phyloP scores from a whole-genome alignment of 108 stramenopile genomes.

The Cyclostephanos tholiformis region DNA sequence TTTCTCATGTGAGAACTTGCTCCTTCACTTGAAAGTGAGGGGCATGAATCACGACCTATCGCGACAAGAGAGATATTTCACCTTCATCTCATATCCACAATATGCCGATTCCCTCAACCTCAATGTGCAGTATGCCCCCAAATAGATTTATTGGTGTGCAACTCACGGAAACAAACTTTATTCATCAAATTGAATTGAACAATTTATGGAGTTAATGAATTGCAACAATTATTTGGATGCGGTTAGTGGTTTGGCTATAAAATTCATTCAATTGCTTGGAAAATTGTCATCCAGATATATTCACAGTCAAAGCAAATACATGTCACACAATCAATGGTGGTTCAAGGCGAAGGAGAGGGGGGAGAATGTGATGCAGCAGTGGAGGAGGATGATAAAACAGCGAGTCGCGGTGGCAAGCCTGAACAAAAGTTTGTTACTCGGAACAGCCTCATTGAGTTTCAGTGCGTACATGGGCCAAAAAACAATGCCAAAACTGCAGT shows the following conservation, averaged over 20 bases:
- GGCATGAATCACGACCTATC: too few species aligned
- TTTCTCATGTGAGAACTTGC: too few species aligned
- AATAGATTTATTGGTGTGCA: too few species aligned
- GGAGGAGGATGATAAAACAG: neutral
- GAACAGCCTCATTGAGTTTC: slow-evolving; percentile 15
- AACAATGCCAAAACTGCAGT: neutral
- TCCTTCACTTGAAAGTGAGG: too few species aligned
- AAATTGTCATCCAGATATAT: neutral
- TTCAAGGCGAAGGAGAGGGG: too few species aligned
- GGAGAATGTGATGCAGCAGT: neutral
- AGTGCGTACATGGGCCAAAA: slow-evolving; percentile 5
- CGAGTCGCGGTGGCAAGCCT: neutral
- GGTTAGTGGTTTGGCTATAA: neutral
- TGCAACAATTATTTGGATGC: neutral
- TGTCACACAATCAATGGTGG: too few species aligned
- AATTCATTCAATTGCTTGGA: slow-evolving; percentile 20
- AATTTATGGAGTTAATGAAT: slow-evolving; percentile 5
- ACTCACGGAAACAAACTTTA: too few species aligned
- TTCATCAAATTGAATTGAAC: neutral
- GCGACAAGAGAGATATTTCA: too few species aligned
- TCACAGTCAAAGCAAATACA: slow-evolving; percentile 7
- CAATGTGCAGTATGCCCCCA: too few species aligned
- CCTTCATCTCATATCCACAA: too few species aligned
- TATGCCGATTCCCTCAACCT: too few species aligned
- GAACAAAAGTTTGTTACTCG: slow-evolving; percentile 7